A percentile compares a stretch with the other conserved stretches of the same genome.
These are phyloP conservation scores for Phytophthora chlamydospora DNA, from an alignment of 352 stramenopile species.

Conservation along the genomic window DNA sequence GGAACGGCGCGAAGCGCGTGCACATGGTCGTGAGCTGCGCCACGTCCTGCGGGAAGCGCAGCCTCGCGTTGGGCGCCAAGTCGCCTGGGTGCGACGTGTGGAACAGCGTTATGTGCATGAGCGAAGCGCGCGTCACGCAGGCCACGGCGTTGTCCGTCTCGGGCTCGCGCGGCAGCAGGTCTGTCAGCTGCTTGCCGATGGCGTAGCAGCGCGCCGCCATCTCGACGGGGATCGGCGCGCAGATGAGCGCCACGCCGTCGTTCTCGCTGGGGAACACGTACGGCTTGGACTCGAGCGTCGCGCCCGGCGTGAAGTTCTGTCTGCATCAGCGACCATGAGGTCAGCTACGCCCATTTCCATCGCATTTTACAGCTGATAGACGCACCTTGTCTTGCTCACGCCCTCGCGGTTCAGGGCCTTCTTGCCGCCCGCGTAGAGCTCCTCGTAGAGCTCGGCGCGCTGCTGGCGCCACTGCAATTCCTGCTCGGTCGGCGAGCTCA, in stretches of 20 bases:
- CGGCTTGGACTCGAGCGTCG: constrained; percentile 50
- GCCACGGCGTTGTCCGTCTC: constrained; percentile 40
- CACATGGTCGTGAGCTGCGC: constrained; percentile 49
- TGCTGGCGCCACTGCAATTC: constrained; percentile 48
- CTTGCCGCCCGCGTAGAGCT: constrained; percentile 45
- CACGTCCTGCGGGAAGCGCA: constrained; percentile 49
- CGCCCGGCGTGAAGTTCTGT: constrained; percentile 40
- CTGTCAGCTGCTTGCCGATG: constrained; percentile 52
- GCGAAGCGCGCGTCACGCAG: constrained; percentile 74
- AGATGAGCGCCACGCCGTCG: constrained; percentile 59
- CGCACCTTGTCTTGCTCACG: constrained; percentile 45
- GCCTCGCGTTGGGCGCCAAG: constrained; percentile 46
- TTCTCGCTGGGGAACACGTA: constrained; percentile 53
- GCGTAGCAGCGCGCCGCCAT: constrained; percentile 46
- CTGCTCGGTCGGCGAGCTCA: constrained; percentile 33
- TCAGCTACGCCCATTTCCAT: not conserved
- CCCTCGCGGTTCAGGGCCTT: constrained; percentile 42
- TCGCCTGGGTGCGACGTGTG: constrained; percentile 78
- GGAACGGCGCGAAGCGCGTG: constrained; percentile 45
- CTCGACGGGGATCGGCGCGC: constrained; percentile 41
- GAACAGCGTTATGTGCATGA: constrained; percentile 85
- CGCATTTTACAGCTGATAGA: not conserved
- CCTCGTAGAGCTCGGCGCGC: constrained; percentile 44
- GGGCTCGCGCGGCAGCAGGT: constrained; percentile 43
- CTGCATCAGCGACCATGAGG: constrained; percentile 13